Evolutionary conservation across 805 yeast genomes (phyloP).

Genomic region (Ogataea degrootiae): DNA sequence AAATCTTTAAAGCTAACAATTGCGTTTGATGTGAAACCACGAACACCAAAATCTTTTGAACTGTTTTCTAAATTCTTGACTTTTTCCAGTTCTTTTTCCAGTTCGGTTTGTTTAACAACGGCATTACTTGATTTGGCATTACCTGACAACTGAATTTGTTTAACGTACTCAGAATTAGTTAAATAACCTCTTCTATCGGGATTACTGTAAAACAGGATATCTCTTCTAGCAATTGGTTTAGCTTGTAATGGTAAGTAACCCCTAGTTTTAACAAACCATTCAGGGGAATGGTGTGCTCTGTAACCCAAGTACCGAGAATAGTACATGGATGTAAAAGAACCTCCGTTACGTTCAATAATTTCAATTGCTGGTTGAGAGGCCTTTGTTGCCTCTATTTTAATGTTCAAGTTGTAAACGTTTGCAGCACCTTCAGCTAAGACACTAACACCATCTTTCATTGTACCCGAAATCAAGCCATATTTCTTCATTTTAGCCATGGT

Average conservation of each 20-base stretch:
- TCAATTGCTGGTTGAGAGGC: conserved; percentile 74
- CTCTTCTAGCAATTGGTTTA: conserved; percentile 79
- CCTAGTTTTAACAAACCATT: conserved; percentile 57
- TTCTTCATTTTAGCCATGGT: conserved; percentile 75
- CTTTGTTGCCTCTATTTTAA: conserved; percentile 75
- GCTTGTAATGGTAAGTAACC: conserved; percentile 83
- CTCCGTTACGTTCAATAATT: conserved; percentile 68
- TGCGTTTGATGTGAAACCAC: conserved; percentile 20
- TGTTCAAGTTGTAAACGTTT: conserved; percentile 46
- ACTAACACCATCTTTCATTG: conserved; percentile 75
- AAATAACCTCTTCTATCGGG: conserved; percentile 74
- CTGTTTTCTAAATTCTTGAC: conserved; percentile 10
- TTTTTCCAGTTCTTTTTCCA: conserved; percentile 14
- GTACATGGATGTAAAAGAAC: conserved; percentile 69
- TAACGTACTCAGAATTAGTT: conserved; percentile 32
- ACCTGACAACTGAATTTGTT: conserved; percentile 19
- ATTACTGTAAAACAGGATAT: conserved; percentile 71
- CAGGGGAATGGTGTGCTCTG: conserved; percentile 73
- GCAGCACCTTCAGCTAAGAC: conserved; percentile 63
- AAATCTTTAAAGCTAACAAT: conserved; percentile 23
- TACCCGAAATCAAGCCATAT: conserved; percentile 67
- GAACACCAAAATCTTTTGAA: conserved; percentile 11
- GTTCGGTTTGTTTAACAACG: conserved; percentile 16
- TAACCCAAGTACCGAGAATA: conserved; percentile 58
- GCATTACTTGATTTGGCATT: conserved; percentile 1